Evolutionary conservation across 2,329 filamentous ascomycete genomes (phyloP), one percentile per base, ranked within the genome.

Genomic region (Beauveria medogensis): DNA sequence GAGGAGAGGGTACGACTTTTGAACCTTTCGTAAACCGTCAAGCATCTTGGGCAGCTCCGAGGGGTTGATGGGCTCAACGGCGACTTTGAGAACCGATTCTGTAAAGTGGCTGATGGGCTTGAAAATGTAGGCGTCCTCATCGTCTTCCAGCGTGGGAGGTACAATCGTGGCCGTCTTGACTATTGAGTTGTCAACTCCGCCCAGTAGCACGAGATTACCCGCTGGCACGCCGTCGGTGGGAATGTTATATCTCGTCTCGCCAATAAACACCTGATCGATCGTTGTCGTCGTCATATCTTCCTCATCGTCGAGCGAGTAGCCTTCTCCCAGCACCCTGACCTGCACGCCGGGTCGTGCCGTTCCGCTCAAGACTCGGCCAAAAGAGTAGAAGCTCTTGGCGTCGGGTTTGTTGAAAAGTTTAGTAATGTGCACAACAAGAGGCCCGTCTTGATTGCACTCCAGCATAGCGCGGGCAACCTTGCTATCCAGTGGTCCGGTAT

Each of bases 11-110:
- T 97, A 99, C 68, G 91, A 96, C 75, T 99, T 99, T 80, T 97
- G 96, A 75, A 99, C 89, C 71, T 96, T 97, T 55, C 94, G 87
- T 54, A 99, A 81, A 61, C 94, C 94, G 71, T 99, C 94, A 66
- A 99, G 82, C 94, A 99, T 99, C 78, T 99, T 99, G 12, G 94
- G 94, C 37, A 99, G 80, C 74, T 99, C 94, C 0, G 93, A 97
- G 3, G 94, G 94, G 72, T 97, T 99, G 73, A 99, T 94, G 1
- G 94, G 94, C 76, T 99, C 94, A 9, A 99, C 93, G 0, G 94
- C 94, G 40, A 99, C 89, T 77, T 99, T 99, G 75, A 99, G 89
- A 1, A 99, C 92, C 1, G 93, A 97, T 72, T 99, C 91, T 37
- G 94, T 97, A 75, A 97, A 96, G 76, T 99, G 94, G 9, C 87